These are phyloP conservation scores for Malus sylvestris DNA, from an alignment of 306 rosid genomes.

Conservation along the genomic window DNA sequence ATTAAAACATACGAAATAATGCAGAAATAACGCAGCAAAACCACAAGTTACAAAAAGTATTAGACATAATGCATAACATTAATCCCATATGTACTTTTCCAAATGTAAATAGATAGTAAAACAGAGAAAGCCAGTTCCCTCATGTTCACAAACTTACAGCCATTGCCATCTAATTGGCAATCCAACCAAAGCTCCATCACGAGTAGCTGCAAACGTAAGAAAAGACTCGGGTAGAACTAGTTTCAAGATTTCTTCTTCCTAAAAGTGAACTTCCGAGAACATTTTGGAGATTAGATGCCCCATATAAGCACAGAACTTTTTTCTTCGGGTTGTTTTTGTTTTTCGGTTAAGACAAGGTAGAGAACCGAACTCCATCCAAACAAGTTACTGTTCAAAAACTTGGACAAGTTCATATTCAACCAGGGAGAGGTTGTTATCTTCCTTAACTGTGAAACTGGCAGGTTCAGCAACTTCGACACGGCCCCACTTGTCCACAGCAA, in stretches of 20 bases:
- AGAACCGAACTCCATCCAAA: constrained; percentile 19
- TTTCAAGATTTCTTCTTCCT: constrained; percentile 47
- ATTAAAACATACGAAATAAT: not conserved
- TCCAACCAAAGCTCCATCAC: constrained; percentile 34
- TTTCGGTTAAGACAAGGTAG: constrained; percentile 28
- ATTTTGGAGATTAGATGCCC: constrained; percentile 30
- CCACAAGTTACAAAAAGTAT: not conserved
- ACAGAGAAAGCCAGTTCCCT: constrained; percentile 41
- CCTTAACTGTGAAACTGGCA: constrained; percentile 31
- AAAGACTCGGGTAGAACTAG: constrained; percentile 34
- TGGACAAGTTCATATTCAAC: constrained; percentile 38
- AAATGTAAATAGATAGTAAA: constrained; percentile 34
- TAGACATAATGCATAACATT: constrained; percentile 19
- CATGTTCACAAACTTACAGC: constrained; percentile 30
- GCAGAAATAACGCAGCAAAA: not conserved
- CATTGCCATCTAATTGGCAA: constrained; percentile 30
- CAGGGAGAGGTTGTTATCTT: constrained; percentile 42
- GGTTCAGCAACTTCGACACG: constrained; percentile 40
- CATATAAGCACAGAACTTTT: constrained; percentile 34
- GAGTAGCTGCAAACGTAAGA: constrained; percentile 35
- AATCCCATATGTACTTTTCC: constrained; percentile 24
- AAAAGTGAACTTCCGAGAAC: constrained; percentile 30
- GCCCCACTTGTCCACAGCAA: constrained; percentile 46
- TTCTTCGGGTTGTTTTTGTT: constrained; percentile 46
- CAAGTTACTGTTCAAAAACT: constrained; percentile 31